Percentiles rank a stretch among this genome's conserved stretches.
These are phyloP conservation scores for Chlorencoelia australis DNA, from an alignment of 2,329 filamentous ascomycete genomes.

Conservation along the genomic window DNA sequence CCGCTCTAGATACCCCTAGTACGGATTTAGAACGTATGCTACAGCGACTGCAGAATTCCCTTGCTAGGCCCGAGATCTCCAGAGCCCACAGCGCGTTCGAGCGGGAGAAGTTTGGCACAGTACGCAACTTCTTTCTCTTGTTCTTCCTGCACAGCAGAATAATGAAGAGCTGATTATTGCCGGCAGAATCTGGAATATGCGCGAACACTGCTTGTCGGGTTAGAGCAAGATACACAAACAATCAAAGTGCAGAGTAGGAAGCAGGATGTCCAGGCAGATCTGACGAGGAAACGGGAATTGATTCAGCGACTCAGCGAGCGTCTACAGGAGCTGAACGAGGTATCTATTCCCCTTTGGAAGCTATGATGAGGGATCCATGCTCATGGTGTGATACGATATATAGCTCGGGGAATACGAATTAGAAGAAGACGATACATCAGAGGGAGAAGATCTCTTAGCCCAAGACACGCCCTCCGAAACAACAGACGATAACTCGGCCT, in stretches of 20 bases:
- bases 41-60: slow-evolving; percentile 51
- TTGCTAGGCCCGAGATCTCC: slow-evolving; percentile 52
- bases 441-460: slow-evolving; percentile 47
- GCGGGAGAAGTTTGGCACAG: slow-evolving; percentile 46
- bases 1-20: slow-evolving; percentile 13
- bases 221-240: slow-evolving; percentile 58
- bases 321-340: slow-evolving; percentile 57
- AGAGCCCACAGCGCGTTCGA: slow-evolving; percentile 51
- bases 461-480: slow-evolving; percentile 40
- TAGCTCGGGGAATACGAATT: slow-evolving; percentile 17
- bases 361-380: background rate
- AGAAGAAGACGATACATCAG: slow-evolving; percentile 29
- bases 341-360: slow-evolving; percentile 24
- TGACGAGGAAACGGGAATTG: slow-evolving; percentile 54
- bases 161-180: background rate
- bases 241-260: slow-evolving; percentile 48
- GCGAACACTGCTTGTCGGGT: slow-evolving; percentile 53
- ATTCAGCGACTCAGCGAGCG: slow-evolving; percentile 57
- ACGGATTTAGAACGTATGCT: slow-evolving; percentile 53
- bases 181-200: slow-evolving; percentile 64
- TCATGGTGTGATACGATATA: no score
- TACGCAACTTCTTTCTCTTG: slow-evolving; percentile 25
- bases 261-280: slow-evolving; percentile 50
- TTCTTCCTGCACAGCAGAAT: background rate
- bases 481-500: slow-evolving; percentile 11